Evolutionary conservation across 768 basidiomycete genomes (phyloP), one percentile per base, ranked within the genome.

Genomic region (Lentinula aciculospora): DNA sequence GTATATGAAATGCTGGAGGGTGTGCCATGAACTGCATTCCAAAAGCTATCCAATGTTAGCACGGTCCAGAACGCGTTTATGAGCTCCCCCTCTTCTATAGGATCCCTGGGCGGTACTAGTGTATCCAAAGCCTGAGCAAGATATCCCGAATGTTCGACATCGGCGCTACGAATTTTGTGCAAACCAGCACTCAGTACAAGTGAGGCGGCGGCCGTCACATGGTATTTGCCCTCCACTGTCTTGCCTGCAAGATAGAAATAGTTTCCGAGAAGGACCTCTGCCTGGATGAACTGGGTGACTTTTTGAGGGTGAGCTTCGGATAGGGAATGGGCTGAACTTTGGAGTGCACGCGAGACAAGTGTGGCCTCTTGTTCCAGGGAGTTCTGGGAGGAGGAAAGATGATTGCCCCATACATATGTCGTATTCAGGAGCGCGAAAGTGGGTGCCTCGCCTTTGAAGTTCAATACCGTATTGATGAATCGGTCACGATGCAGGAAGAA

Each of bases 1-100:
- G 72, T 70, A 49, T 77, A 74, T 21, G 75, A 70, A 37, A 81
- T 71, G 4, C 70, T 74, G 0, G 76, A 72, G 9, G 78, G 74
- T 2, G 72, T 71, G 29, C 75, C 76, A 28, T 76, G 72, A 2
- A 72, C 71, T 10, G 77, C 72, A 19, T 74, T 68, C 77, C 77
- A 81, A 57, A 71, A 76, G 37, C 76, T 81, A 68, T 86, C 83
- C 58, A 86, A 72, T 47, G 73, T 70, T 60, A 82, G 78, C 4
- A 81, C 82, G 0, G 79, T 71, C 86, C 86, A 88, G 65, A 88
- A 87, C 0, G 77, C 82, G 56, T 82, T 81, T 58, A 87, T 84
- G 32, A 82, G 76, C 63, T 87, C 85, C 17, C 81, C 84, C 64
- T 86, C 83, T 60, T 85, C 85, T n/a, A 82, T 74, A 0, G 61